A percentile compares a stretch with the other conserved stretches of the same genome.
Conservation (phyloP, 2,329 filamentous ascomycete species). For the Calonectria multiphialidica region DNA sequence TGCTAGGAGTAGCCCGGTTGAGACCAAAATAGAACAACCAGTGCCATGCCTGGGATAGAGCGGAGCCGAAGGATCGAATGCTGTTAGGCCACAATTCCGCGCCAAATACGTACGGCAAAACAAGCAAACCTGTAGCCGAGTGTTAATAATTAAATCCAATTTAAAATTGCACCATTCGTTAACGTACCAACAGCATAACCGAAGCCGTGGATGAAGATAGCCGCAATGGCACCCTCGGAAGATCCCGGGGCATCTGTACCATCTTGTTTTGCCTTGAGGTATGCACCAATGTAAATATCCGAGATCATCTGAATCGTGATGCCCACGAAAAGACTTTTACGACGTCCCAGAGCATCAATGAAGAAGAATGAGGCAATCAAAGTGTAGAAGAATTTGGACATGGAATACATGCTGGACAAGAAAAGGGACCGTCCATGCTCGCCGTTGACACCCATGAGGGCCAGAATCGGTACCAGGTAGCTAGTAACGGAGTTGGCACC, state of each 20-base stretch:
- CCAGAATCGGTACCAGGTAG: conserved; percentile 58
- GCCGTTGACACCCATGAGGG: conserved; percentile 40
- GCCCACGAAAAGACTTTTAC: conserved; percentile 51
- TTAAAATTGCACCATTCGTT: neutral
- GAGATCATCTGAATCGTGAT: conserved; percentile 53
- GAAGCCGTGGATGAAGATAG: conserved; percentile 59
- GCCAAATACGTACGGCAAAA: conserved; percentile 57
- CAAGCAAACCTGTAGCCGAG: conserved; percentile 41
- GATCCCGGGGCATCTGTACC: conserved; percentile 42
- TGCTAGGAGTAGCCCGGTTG: conserved; percentile 47
- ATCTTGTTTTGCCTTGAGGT: conserved; percentile 49
- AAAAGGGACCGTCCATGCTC: conserved; percentile 50
- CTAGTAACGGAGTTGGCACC: conserved; percentile 58
- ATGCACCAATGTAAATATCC: conserved; percentile 55
- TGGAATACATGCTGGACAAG: conserved; percentile 55
- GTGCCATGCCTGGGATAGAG: conserved; percentile 40
- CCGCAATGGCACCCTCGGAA: conserved; percentile 54
- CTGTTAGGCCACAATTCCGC: conserved; percentile 24
- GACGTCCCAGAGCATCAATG: conserved; percentile 57
- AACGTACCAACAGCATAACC: conserved; percentile 52
- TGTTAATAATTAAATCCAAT: neutral
- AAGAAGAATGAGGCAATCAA: conserved; percentile 58
- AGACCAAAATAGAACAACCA: conserved; percentile 56
- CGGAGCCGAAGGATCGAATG: conserved; percentile 22
- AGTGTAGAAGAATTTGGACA: conserved; percentile 57